Conservation (phyloP, 2,329 filamentous ascomycete species). For the Escovopsis sp. region DNA sequence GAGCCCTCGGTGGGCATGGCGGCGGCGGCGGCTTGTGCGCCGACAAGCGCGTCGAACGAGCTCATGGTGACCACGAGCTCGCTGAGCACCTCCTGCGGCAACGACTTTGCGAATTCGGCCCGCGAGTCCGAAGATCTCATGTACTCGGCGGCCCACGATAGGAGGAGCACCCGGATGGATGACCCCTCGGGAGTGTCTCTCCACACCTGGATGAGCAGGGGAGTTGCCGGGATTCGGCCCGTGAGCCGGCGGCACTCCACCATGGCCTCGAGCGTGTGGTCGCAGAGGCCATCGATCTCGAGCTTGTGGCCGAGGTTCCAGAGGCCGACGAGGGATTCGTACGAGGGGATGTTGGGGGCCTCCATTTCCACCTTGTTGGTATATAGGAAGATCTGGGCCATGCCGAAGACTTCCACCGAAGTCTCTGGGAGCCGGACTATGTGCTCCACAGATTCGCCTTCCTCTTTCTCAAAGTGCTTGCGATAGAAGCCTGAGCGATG, state of each 20-base stretch:
- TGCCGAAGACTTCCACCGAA: constrained; percentile 36
- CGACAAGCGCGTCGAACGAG: constrained; percentile 29
- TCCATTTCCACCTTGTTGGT: constrained; percentile 32
- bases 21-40: constrained; percentile 20
- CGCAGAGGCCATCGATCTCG: constrained; percentile 39
- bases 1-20: constrained; percentile 6
- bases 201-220: constrained; percentile 46
- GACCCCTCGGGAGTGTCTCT: constrained; percentile 46
- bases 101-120: constrained; percentile 42
- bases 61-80: constrained; percentile 50
- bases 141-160: constrained; percentile 49
- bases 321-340: constrained; percentile 37
- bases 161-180: constrained; percentile 40
- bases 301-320: constrained; percentile 43
- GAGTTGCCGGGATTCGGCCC: constrained; percentile 40
- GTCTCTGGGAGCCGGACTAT: constrained; percentile 35
- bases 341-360: constrained; percentile 29
- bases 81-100: constrained; percentile 47
- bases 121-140: constrained; percentile 42
- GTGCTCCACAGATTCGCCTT: constrained; percentile 28
- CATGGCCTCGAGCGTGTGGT: constrained; percentile 43
- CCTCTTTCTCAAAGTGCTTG: constrained; percentile 25
- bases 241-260: constrained; percentile 37
- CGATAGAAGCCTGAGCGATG: constrained; percentile 35
- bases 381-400: constrained; percentile 39